phyloP scores from a whole-genome alignment of 352 stramenopile species.

The Thalassiosira delicatula region DNA sequence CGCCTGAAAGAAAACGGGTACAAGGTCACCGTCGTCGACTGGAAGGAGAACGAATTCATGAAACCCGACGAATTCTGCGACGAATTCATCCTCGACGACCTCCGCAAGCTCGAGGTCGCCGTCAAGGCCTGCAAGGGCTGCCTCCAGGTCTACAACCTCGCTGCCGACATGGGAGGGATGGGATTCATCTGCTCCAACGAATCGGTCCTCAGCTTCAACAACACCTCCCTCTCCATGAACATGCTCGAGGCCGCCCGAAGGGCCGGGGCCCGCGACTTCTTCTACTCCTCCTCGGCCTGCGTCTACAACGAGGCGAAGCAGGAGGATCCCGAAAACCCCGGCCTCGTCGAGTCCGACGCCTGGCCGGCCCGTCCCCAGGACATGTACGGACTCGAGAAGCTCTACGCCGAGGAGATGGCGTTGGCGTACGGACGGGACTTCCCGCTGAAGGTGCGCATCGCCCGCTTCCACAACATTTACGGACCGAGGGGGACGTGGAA shows the following conservation, averaged over 20 bases:
- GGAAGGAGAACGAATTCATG: conserved; percentile 91
- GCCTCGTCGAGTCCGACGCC: conserved; percentile 87
- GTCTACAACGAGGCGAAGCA: conserved; percentile 92
- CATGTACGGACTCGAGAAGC: conserved; percentile 91
- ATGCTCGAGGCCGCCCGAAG: conserved; percentile 88
- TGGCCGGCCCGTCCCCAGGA: conserved; percentile 90
- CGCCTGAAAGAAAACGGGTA: conserved; percentile 86
- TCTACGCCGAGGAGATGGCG: conserved; percentile 88
- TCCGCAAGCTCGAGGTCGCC: conserved; percentile 86
- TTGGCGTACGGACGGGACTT: conserved; percentile 89
- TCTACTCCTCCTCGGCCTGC: conserved; percentile 88
- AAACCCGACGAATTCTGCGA: conserved; percentile 88
- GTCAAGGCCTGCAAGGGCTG: conserved; percentile 86
- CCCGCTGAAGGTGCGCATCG: conserved; percentile 87
- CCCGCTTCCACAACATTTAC: conserved; percentile 91
- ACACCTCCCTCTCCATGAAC: conserved; percentile 91
- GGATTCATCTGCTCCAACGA: conserved; percentile 92
- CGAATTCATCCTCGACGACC: conserved; percentile 88
- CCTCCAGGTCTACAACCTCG: conserved; percentile 88
- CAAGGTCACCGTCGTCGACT: conserved; percentile 87
- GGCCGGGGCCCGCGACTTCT: conserved; percentile 85
- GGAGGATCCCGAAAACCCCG: conserved; percentile 88
- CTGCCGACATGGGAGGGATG: conserved; percentile 92
- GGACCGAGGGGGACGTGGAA: conserved; percentile 90
- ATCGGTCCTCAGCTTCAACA: conserved; percentile 90